These are phyloP conservation scores for Aristolochia californica DNA, from an alignment of 164 flowering plant species.

Conservation along the genomic window DNA sequence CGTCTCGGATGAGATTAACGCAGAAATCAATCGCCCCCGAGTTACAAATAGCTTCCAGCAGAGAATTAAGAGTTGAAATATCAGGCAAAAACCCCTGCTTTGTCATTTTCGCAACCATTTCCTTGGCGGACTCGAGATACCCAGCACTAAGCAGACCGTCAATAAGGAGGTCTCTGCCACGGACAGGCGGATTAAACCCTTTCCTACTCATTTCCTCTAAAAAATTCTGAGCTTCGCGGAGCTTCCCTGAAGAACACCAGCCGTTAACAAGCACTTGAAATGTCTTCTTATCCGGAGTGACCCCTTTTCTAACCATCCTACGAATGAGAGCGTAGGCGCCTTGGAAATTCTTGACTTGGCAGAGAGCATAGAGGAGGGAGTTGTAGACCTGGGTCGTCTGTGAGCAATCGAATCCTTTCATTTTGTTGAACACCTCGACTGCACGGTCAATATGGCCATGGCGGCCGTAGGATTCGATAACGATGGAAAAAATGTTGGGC, in stretches of 20 bases:
- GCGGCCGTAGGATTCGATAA: slow-evolving; percentile 63
- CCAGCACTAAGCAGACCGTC: slow-evolving; percentile 88
- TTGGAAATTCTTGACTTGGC: slow-evolving; percentile 64
- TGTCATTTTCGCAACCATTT: slow-evolving; percentile 67
- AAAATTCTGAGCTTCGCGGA: slow-evolving; percentile 75
- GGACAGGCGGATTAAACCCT: slow-evolving; percentile 83
- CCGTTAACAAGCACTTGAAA: slow-evolving; percentile 68
- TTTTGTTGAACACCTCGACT: slow-evolving; percentile 65
- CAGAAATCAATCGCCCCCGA: slow-evolving; percentile 66
- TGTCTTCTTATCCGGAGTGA: slow-evolving; percentile 57
- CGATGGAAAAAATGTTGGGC: slow-evolving; percentile 35
- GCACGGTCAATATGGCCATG: slow-evolving; percentile 55
- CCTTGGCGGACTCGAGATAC: slow-evolving; percentile 72
- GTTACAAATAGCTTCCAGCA: slow-evolving; percentile 50
- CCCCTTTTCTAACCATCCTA: slow-evolving; percentile 69
- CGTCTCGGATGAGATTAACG: slow-evolving; percentile 48
- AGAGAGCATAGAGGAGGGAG: slow-evolving; percentile 58
- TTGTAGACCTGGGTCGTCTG: slow-evolving; percentile 62
- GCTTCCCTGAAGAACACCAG: slow-evolving; percentile 84
- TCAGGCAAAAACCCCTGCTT: slow-evolving; percentile 78
- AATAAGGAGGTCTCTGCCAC: slow-evolving; percentile 79
- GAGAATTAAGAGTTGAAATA: slow-evolving; percentile 54
- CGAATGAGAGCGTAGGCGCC: slow-evolving; percentile 83
- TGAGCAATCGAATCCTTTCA: slow-evolving; percentile 30
- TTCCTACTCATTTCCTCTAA: slow-evolving; percentile 83